Evolutionary conservation across 768 basidiomycete genomes (phyloP).

Genomic region (Russula griseocarnosa): DNA sequence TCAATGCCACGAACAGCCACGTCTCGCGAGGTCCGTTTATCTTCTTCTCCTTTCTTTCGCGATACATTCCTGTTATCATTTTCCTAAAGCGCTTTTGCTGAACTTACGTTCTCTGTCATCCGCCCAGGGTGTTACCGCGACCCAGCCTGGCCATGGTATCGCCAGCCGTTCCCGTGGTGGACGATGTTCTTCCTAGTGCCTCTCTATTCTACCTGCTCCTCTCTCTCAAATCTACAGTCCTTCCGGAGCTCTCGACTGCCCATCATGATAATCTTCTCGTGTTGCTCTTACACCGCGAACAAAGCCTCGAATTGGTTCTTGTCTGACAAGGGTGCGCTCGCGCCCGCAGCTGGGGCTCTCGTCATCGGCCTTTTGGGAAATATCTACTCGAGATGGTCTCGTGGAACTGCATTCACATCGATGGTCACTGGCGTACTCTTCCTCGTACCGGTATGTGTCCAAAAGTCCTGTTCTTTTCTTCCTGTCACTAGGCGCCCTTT

Average conservation of each 20-base stretch:
- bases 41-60: background rate
- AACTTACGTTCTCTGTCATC: background rate
- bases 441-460: constrained; percentile 68
- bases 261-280: constrained; percentile 76
- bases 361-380: constrained; percentile 78
- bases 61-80: background rate
- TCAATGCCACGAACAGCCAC: constrained; percentile 33
- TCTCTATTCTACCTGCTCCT: constrained; percentile 67
- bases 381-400: constrained; percentile 67
- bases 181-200: constrained; percentile 74
- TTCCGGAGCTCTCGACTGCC: constrained; percentile 65
- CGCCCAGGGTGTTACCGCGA: constrained; percentile 68
- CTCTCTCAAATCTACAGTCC: constrained; percentile 72
- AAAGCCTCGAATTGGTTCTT: constrained; percentile 56
- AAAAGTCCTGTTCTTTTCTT: background rate
- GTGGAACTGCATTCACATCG: constrained; percentile 81
- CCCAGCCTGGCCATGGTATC: constrained; percentile 70
- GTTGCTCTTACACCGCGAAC: constrained; percentile 69
- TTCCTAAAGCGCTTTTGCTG: background rate
- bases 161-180: constrained; percentile 79
- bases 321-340: constrained; percentile 65
- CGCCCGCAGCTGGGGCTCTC: constrained; percentile 74
- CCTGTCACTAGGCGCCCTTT: background rate
- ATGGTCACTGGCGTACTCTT: constrained; percentile 96
- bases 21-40: constrained; percentile 33